Conservation (phyloP, 257 asterid species). For the Plantago ovata region DNA sequence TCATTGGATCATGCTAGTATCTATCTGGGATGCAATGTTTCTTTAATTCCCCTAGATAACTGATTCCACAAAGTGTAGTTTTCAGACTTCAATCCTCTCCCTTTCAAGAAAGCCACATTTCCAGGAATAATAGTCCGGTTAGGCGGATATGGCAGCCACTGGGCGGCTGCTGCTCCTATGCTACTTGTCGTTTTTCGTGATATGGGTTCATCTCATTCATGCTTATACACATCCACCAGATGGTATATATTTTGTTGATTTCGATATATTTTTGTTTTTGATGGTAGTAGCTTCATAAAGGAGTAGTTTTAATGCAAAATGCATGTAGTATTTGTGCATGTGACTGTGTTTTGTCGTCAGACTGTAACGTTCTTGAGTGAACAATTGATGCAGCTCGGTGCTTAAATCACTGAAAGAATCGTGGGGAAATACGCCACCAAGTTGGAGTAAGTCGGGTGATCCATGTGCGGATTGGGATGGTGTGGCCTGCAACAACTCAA, state of each 20-base stretch:
- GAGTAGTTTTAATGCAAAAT: too few species aligned
- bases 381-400: slow-evolving; percentile 50
- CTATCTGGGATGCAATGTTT: slow-evolving; percentile 16
- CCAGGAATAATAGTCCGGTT: background rate
- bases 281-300: too few species aligned
- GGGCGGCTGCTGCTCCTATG: slow-evolving; percentile 12
- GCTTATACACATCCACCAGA: slow-evolving; percentile 9
- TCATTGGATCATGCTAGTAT: slow-evolving; percentile 5
- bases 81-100: background rate
- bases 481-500: slow-evolving; percentile 64
- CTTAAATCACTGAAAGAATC: slow-evolving; percentile 76
- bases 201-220: slow-evolving; percentile 3
- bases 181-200: background rate
- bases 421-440: slow-evolving; percentile 72
- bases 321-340: too few species aligned
- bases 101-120: background rate
- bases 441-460: slow-evolving; percentile 73
- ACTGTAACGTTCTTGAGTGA: too few species aligned
- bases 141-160: slow-evolving; percentile 21
- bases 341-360: background rate
- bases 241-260: background rate
- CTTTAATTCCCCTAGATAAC: background rate
- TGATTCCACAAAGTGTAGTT: slow-evolving; percentile 11
- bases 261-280: background rate
- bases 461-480: slow-evolving; percentile 89